A percentile compares a stretch with the other conserved stretches of the same genome.
Conservation (phyloP, 129 eudicot genomes). For the Ambrosia trifida region DNA sequence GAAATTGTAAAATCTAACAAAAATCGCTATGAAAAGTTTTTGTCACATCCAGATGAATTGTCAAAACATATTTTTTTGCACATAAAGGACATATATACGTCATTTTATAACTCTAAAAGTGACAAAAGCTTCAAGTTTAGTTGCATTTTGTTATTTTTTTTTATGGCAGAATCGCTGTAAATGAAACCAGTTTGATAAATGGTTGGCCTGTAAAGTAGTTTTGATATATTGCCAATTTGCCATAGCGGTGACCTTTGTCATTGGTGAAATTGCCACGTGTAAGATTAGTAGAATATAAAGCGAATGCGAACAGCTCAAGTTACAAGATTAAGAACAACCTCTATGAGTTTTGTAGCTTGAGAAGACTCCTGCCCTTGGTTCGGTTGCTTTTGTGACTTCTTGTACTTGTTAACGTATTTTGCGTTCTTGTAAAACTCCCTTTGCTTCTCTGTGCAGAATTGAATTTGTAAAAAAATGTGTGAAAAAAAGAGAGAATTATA, state of each 20-base stretch:
- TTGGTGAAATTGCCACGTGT: not conserved
- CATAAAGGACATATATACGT: not conserved
- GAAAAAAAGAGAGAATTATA: too few species aligned
- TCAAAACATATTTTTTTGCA: not conserved
- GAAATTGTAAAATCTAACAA: too few species aligned
- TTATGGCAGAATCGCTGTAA: not conserved
- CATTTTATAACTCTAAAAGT: not conserved
- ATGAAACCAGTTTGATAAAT: not conserved
- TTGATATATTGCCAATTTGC: not conserved
- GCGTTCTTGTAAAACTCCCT: constrained; percentile 88
- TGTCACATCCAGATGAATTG: not conserved
- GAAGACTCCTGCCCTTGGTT: constrained; percentile 41
- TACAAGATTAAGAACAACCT: constrained; percentile 37
- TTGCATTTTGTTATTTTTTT: not conserved
- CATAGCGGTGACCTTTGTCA: not conserved
- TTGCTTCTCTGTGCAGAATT: constrained; percentile 58
- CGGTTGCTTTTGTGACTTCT: constrained; percentile 55
- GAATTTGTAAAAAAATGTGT: not conserved
- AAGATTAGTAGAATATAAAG: not conserved
- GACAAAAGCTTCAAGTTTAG: not conserved
- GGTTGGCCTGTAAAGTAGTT: not conserved
- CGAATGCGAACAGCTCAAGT: constrained; percentile 9
- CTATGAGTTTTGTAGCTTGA: constrained; percentile 23
- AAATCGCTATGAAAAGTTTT: too few species aligned
- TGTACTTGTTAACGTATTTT: constrained; percentile 68